Conservation (phyloP, 148 eudicot species). For the Amaranthus cruentus region DNA sequence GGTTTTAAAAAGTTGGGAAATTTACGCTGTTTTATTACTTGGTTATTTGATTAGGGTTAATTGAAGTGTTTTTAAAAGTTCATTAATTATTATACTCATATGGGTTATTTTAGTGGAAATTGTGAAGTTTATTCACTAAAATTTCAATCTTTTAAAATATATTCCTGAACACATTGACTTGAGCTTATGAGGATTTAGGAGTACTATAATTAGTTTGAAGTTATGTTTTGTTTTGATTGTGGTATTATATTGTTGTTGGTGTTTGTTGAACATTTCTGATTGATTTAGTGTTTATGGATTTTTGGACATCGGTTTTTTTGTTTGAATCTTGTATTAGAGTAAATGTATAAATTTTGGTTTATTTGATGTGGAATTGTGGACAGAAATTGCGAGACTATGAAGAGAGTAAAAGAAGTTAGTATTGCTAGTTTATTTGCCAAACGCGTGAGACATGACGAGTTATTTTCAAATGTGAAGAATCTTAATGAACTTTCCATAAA, state of each 20-base stretch:
- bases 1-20: not conserved
- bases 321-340: no score
- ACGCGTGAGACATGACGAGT: no score
- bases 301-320: no score
- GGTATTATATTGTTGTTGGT: not conserved
- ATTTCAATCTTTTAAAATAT: not conserved
- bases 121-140: not conserved
- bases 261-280: no score
- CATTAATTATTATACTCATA: not conserved
- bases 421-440: no score
- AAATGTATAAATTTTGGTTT: no score
- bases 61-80: not conserved
- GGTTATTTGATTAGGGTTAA: conserved; percentile 5
- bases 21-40: not conserved
- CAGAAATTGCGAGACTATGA: no score
- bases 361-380: no score
- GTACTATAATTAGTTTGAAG: not conserved
- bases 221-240: not conserved
- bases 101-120: conserved; percentile 9
- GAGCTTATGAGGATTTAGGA: not conserved
- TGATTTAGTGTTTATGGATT: no score
- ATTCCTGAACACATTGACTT: not conserved
- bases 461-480: no score
- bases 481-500: no score
- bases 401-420: no score